Base-by-base conservation (phyloP, 805 yeast species). In the Ogataea populi-albae region DNA sequence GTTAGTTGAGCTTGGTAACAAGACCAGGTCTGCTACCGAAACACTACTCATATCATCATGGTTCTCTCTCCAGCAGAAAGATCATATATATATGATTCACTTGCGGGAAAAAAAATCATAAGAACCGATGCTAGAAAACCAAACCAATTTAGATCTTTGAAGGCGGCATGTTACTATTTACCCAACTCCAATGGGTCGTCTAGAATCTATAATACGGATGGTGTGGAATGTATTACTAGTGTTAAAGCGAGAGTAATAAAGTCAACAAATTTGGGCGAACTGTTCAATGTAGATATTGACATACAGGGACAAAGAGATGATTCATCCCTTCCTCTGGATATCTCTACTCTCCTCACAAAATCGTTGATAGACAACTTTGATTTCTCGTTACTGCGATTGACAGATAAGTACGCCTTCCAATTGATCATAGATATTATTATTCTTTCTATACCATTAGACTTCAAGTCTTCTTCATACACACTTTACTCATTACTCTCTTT, bases 161-260 rank as follows among this genome's bases (percentile, higher is more conserved):
- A 87, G 53, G 85, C 95, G 3, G 78, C 77, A 10, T 78, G 86
- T 6, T 81, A 81, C 32, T 83, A 91, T 50, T 68, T 93, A 40
- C 93, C 95, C 1, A 76, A 81, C 34, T 84, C 96, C 3, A 86
- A 91, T 62, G 98, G 98, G 10, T 88, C 97, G 2, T 83, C 97
- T 0, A 73, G 95, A 63, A 76, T 91, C 14, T 73, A 88, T 45
- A 73, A 87, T 22, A 73, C 84, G 32, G 98, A 91, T 59, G 98
- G 98, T 16, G 77, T 87, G 43, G 98, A 93, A 61, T 87, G 96
- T 50, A 81, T 93, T 22, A 91, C 87, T 4, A 93, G 97, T 53
- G 73, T 91, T 31, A 93, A 93, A 61, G 77, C 89, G 9, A 83
- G 84, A 50, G 96, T 89, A 3, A 84, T 86, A 34, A 37, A 48